Evolutionary conservation across 352 stramenopile species (phyloP).

Genomic region (Labyrinthula sp.): DNA sequence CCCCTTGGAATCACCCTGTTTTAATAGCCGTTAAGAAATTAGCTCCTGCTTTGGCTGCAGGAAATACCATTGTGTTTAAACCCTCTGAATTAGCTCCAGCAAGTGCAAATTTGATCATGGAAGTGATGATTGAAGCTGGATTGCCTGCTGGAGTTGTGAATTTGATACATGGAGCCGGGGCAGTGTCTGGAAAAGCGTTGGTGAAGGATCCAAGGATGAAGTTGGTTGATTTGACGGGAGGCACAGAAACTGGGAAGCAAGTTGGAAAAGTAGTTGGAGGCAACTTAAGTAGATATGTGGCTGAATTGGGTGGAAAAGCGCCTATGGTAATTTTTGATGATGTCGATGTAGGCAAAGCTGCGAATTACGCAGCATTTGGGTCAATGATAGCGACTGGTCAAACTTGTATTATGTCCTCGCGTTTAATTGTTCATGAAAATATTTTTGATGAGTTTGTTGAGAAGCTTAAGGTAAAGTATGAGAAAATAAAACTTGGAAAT

Average conservation of each 20-base stretch:
- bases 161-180: slow-evolving; percentile 34
- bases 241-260: slow-evolving; percentile 49
- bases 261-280: slow-evolving; percentile 49
- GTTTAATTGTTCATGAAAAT: slow-evolving; percentile 55
- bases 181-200: slow-evolving; percentile 31
- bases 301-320: slow-evolving; percentile 72
- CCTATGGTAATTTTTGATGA: slow-evolving; percentile 72
- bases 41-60: slow-evolving; percentile 46
- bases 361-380: slow-evolving; percentile 52
- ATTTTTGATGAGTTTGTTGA: slow-evolving; percentile 56
- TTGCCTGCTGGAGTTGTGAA: slow-evolving; percentile 39
- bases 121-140: slow-evolving; percentile 42
- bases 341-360: slow-evolving; percentile 45
- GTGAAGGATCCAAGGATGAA: slow-evolving; percentile 44
- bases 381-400: slow-evolving; percentile 62
- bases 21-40: slow-evolving; percentile 55
- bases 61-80: slow-evolving; percentile 57
- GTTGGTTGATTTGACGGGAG: slow-evolving; percentile 70
- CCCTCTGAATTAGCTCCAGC: slow-evolving; percentile 54
- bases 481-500: slow-evolving; percentile 52
- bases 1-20: slow-evolving; percentile 51
- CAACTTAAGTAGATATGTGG: slow-evolving; percentile 52
- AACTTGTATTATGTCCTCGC: slow-evolving; percentile 63
- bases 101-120: slow-evolving; percentile 45
- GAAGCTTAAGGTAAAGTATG: slow-evolving; percentile 47